Percentiles rank a stretch among this genome's conserved stretches.
Evolutionary conservation across 441 rosid genomes (phyloP).

Genomic region (Manihot esculenta): DNA sequence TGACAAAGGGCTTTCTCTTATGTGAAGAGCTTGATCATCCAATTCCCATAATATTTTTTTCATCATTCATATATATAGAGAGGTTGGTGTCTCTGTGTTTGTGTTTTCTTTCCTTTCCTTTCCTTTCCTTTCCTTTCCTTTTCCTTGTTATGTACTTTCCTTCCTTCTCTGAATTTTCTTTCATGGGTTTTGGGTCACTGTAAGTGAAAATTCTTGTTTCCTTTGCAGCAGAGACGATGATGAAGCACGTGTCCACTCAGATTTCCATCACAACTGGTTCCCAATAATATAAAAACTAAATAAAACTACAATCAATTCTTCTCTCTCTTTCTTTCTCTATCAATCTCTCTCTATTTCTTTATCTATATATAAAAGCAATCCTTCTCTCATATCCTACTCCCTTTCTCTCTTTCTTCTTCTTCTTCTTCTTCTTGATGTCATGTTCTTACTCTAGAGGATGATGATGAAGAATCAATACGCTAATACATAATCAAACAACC

Average conservation of each 20-base stretch:
- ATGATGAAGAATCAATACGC: background rate
- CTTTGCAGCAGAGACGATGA: conserved; percentile 55
- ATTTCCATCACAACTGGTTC: conserved; percentile 63
- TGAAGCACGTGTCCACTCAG: conserved; percentile 74
- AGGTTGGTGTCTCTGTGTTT: conserved; percentile 18
- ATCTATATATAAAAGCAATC: conserved; percentile 12
- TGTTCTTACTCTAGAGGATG: conserved; percentile 6
- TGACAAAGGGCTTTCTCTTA: conserved; percentile 47
- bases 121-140: conserved; percentile 12
- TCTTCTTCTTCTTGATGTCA: conserved; percentile 11
- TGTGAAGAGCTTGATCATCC: conserved; percentile 22
- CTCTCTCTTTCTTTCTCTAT: conserved; percentile 30
- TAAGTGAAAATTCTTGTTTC: conserved; percentile 32
- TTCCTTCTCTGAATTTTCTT: background rate
- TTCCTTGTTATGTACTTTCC: conserved; percentile 13
- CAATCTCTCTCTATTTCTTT: conserved; percentile 30
- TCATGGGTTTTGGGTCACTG: conserved; percentile 29
- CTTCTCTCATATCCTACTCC: background rate
- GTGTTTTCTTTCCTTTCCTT: conserved; percentile 12
- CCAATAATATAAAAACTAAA: conserved; percentile 29
- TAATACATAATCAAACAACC: background rate
- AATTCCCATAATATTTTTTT: background rate
- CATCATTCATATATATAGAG: conserved; percentile 8
- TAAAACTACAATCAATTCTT: conserved; percentile 26
- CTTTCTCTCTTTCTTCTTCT: background rate